Base-by-base conservation (phyloP, 2,329 filamentous ascomycete species). In the Boeremia lycopersici region DNA sequence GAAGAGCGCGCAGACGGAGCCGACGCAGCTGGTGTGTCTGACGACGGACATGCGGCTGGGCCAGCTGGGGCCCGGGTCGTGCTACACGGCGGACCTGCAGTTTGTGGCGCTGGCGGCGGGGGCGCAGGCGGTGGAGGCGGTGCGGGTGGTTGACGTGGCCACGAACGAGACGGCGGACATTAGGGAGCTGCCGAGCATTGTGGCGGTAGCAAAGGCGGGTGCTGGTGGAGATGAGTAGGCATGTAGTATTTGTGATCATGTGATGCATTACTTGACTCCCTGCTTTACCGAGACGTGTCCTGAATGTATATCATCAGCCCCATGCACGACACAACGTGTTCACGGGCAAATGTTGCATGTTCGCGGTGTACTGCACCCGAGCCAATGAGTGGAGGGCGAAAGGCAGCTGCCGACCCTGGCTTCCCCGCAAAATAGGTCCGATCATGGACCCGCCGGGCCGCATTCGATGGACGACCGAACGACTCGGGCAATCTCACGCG, bases 131-230 rank as follows among this genome's bases (percentile, higher is more conserved):
- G 74, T 93, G 2, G 90, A 93, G 63, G 86, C 87, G 2, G 80
- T 93, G 17, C 80, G 89, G 44, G 84, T 93, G 1, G 81, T 93
- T 3, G 90, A 95, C 71, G 71, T 93, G 56, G 84, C 80, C 19
- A 89, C 85, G 30, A 87, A 90, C 67, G 89, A 93, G 76, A 88
- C 89, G 68, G 87, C 90, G 3, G 89, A 93, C 72, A 86, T 93
- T 49, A 82, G 84, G 56, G 88, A 93, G 57, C 71, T 95, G 60
- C 90, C 90, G 0, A 86, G 83, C 39, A 84, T 91, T 63, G 75
- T 91, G 31, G 71, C 70, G 15, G 55, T 67, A 12, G 64, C 66
- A 38, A 56, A 64, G 34, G 50, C 53, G 4, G 8, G 33, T 7
- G 35, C 13, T 33, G 45, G 38, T 30, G 13, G 30, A n/a, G n/a